Percentiles rank a stretch among this genome's conserved stretches.
Conservation (phyloP, 2,329 filamentous ascomycete species). For the Elsinoe arachidis region DNA sequence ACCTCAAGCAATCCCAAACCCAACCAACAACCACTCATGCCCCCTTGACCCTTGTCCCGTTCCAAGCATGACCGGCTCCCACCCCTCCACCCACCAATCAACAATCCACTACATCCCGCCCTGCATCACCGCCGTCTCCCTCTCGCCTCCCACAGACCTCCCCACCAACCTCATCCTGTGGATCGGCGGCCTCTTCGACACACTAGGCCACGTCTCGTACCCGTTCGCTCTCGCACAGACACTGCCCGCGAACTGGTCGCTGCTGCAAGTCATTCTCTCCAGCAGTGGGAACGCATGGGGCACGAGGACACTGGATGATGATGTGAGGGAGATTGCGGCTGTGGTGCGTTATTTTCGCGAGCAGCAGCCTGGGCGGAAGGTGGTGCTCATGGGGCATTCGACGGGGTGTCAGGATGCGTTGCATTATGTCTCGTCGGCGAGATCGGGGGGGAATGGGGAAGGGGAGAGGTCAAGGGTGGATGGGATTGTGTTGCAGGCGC, state of each 20-base stretch:
- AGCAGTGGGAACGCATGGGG: constrained; percentile 51
- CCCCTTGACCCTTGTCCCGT: neutral
- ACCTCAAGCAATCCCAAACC: too few species aligned
- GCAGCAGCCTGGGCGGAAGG: constrained; percentile 37
- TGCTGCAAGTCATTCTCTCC: constrained; percentile 37
- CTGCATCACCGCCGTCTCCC: neutral
- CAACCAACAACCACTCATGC: neutral
- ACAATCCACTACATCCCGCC: constrained; percentile 9
- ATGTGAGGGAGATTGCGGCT: constrained; percentile 45
- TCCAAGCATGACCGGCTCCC: constrained; percentile 2
- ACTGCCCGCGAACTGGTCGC: constrained; percentile 42
- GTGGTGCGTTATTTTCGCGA: constrained; percentile 44
- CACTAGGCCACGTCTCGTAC: constrained; percentile 57
- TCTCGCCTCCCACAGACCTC: neutral
- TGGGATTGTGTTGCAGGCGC: constrained; percentile 71
- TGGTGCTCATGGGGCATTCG: constrained; percentile 62
- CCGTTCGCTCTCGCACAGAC: constrained; percentile 40
- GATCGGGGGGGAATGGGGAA: constrained; percentile 23
- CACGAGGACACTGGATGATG: constrained; percentile 42
- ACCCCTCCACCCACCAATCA: neutral
- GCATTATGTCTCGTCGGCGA: constrained; percentile 46
- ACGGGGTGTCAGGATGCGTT: constrained; percentile 62
- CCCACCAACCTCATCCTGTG: constrained; percentile 46
- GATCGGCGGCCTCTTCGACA: constrained; percentile 62
- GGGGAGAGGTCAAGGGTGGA: constrained; percentile 49